These are phyloP conservation scores for Maudiozyma humilis DNA, from an alignment of 1,139 yeast genomes.

Conservation along the genomic window DNA sequence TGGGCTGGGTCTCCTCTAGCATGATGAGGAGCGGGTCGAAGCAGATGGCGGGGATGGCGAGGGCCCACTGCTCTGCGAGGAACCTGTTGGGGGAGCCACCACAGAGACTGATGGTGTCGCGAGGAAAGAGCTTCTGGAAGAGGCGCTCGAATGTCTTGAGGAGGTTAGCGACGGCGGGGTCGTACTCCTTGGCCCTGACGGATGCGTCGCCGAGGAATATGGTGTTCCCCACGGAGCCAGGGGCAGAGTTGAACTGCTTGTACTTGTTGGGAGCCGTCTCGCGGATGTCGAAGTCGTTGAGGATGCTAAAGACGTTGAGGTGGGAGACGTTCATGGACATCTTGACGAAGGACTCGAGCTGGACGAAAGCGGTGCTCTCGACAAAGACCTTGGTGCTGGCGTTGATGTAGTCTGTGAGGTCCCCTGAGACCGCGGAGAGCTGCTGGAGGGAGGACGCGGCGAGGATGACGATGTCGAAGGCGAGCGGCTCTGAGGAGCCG, in stretches of 20 bases:
- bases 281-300: slow-evolving; percentile 58
- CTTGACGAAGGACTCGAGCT: slow-evolving; percentile 57
- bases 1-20: slow-evolving; percentile 61
- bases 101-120: slow-evolving; percentile 33
- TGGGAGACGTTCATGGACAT: slow-evolving; percentile 8
- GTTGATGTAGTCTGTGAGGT: slow-evolving; percentile 31
- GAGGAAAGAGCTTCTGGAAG: slow-evolving; percentile 23
- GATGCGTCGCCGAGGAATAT: slow-evolving; percentile 20
- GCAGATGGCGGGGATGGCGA: slow-evolving; percentile 69
- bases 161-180: background rate
- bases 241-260: slow-evolving; percentile 23
- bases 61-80: slow-evolving; percentile 72
- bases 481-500: background rate
- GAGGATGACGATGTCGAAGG: slow-evolving; percentile 43
- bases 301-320: slow-evolving; percentile 43
- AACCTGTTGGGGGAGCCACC: slow-evolving; percentile 46
- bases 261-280: slow-evolving; percentile 30
- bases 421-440: slow-evolving; percentile 30
- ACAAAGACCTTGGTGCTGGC: slow-evolving; percentile 44
- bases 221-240: slow-evolving; percentile 11
- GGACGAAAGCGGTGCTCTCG: slow-evolving; percentile 63
- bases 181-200: background rate
- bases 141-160: slow-evolving; percentile 20
- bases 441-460: slow-evolving; percentile 42
- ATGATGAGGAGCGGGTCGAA: slow-evolving; percentile 67